Base-by-base conservation (phyloP, 2,329 filamentous ascomycete genomes). In the Fusarium sp. region DNA sequence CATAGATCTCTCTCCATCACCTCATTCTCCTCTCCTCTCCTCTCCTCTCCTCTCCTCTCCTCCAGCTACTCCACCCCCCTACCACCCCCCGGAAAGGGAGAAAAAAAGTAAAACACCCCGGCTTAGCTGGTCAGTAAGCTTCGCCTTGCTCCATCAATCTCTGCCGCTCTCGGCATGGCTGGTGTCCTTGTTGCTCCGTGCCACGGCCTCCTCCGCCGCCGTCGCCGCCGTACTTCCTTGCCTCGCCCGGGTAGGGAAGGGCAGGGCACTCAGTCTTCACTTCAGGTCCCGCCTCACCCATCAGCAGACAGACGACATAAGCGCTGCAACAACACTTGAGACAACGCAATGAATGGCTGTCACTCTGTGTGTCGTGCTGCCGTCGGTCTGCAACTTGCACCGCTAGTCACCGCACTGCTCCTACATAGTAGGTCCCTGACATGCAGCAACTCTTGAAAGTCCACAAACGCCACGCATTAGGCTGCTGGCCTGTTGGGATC, bases 401-500 rank as follows among this genome's bases (percentile, higher is more conserved):
- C 53, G 36, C 70, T 56, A 57, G 33, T 55, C 29, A 66, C 56
- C 60, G 58, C 46, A 27, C 17, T 51, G 46, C 46, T 51, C 46
- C 46, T n/a, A 29, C 46, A 51, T n/a, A 5, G 31, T 40, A 63
- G 61, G 49, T 70, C 56, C 68, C 65, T 73, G 68, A 69, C 62
- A 69, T 71, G 69, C 71, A 69, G 62, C 64, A 22, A 51, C 61
- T 59, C 66, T 51, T 24, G 16, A 46, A 63, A 73, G 51, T 63
- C 68, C 71, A 70, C 59, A 61, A 63, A 65, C 68, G 73, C 71
- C 75, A 77, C 71, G 75, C 75, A 77, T 77, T 74, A 73, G 74
- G 61, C 62, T 56, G 51, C 62, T 66, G 56, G 64, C 59, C 66
- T 71, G 62, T 66, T 74, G 67, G 69, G 73, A 77, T 73, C 75